Base-by-base conservation (phyloP, 352 stramenopile genomes). In the Vaucheria bursata region DNA sequence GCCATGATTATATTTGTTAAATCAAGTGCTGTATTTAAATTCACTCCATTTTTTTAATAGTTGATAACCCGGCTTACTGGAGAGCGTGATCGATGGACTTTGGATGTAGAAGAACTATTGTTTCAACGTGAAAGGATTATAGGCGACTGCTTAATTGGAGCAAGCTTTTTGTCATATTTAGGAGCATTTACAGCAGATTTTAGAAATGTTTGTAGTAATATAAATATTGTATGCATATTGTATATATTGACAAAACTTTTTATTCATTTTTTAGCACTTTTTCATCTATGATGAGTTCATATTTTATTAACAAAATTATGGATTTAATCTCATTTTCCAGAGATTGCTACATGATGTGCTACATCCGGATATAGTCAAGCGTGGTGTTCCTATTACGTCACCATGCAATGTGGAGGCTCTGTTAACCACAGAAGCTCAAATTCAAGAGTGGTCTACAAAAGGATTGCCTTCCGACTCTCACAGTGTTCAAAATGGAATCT, bases 401-500 rank as follows among this genome's bases (percentile, higher is more conserved):
- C 88, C 90, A 5, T 97, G 97, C 79, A 85, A 87, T 5, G 86
- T 97, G 3, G 91, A 96, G 70, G 89, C 84, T 8, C 92, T 94
- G 35, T 88, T 97, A 7, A 96, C 91, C 0, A 95, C 89, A 34
- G 93, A 97, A 69, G 90, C 93, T 1, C 95, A 90, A 0, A 90
- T 97, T 49, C 93, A 97, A 75, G 92, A 91, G 29, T 97, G 93
- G 93, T 91, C 95, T 31, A 91, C 89, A 0, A 93, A 97, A 78
- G 93, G 92, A 0, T 84, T 97, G 2, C 93, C 93, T 5, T 91
- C 91, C 0, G 93, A 97, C 72, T 91, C 96, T 67, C 92, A 97
- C 85, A 96, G 90, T 1, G 89, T 97, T 1, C 91, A 97, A 75
- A 97, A 97, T 77, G 93, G 92, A 66, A 97, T 97, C 66, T 75